phyloP scores from a whole-genome alignment of 108 stramenopile species.

The Parietichytrium sp. region DNA sequence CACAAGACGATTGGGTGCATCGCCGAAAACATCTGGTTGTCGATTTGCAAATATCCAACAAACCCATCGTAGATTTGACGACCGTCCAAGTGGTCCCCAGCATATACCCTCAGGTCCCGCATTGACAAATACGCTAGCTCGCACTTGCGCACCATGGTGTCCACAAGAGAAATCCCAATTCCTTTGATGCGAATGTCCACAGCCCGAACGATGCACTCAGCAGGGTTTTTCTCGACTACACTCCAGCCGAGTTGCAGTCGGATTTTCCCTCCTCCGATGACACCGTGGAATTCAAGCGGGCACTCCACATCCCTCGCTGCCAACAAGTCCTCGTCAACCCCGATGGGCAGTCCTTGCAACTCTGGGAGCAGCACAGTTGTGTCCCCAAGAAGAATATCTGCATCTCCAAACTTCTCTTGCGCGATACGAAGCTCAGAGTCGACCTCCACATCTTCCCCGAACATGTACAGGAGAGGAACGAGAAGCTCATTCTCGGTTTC shows the following conservation, averaged over 20 bases:
- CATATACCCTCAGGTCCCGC: neutral
- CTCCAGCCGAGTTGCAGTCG: conserved; percentile 19
- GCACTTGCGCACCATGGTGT: conserved; percentile 1
- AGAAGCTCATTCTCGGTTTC: conserved; percentile 21
- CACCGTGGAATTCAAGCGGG: neutral
- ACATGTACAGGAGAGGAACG: neutral
- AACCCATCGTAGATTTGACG: neutral
- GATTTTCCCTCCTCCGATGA: neutral
- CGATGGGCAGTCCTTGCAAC: neutral
- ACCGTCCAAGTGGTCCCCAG: neutral
- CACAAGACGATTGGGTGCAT: conserved; percentile 13
- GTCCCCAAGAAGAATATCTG: neutral
- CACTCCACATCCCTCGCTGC: neutral
- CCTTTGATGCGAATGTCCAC: neutral
- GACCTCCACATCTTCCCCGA: conserved; percentile 12
- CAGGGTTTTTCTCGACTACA: neutral
- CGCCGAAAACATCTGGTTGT: conserved; percentile 11
- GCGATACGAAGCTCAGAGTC: neutral
- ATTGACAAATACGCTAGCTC: conserved; percentile 21
- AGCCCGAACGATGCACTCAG: neutral
- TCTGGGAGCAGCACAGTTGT: neutral
- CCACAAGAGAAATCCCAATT: neutral
- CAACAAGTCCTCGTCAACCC: too few relatives aligned
- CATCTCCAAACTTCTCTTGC: conserved; percentile 12
- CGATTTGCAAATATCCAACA: neutral